Percentiles rank a stretch among this genome's conserved stretches.
Evolutionary conservation across 2,329 filamentous ascomycete genomes (phyloP).

Genomic region (Chaetomiaceae sp.): DNA sequence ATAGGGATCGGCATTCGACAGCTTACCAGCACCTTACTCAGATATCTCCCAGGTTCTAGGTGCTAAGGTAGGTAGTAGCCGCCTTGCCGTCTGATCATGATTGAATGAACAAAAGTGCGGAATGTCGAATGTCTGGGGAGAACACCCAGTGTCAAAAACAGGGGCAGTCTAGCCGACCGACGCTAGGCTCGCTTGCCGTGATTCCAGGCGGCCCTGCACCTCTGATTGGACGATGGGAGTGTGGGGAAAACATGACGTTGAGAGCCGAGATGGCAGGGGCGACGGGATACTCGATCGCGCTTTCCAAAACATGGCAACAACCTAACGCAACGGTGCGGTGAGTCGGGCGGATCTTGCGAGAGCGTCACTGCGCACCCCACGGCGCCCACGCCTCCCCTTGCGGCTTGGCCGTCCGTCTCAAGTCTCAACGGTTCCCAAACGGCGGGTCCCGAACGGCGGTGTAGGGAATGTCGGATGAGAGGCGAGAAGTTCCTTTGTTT

Average conservation of each 20-base stretch:
- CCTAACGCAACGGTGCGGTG: background rate
- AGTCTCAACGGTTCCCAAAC: too few species aligned
- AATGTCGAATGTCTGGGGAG: too few species aligned
- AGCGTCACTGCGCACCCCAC: background rate
- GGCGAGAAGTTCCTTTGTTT: too few species aligned
- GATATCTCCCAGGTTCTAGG: too few species aligned
- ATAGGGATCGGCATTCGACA: too few species aligned
- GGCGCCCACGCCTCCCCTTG: background rate
- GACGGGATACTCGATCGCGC: slow-evolving; percentile 2
- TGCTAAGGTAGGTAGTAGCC: too few species aligned
- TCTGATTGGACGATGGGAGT: slow-evolving; percentile 23
- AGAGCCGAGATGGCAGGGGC: slow-evolving; percentile 15
- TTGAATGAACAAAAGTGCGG: too few species aligned
- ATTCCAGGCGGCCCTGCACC: slow-evolving; percentile 23
- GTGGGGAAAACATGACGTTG: slow-evolving; percentile 20
- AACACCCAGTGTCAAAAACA: background rate
- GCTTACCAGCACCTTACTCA: too few species aligned
- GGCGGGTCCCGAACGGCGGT: background rate
- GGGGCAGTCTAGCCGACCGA: slow-evolving; percentile 8
- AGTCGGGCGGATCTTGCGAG: slow-evolving; percentile 1
- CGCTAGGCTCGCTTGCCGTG: slow-evolving; percentile 27
- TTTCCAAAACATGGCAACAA: background rate
- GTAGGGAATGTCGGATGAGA: background rate
- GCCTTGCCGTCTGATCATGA: too few species aligned
- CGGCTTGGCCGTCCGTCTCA: background rate